Evolutionary conservation across 2,329 filamentous ascomycete genomes (phyloP), one percentile per base, ranked within the genome.

Genomic region (Colletotrichum cordylinicola): DNA sequence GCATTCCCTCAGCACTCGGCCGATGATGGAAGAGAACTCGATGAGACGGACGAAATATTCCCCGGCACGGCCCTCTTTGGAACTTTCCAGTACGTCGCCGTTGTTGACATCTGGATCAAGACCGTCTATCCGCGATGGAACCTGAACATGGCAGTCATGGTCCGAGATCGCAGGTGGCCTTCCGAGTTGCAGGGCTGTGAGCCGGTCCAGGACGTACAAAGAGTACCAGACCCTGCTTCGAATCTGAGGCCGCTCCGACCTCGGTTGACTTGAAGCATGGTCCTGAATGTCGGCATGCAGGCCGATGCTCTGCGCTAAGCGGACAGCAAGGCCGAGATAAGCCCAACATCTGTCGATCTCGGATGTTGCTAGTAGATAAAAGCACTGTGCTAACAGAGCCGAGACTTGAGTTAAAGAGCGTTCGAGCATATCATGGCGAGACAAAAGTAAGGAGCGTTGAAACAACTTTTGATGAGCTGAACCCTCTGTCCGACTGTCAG

Each of bases 71-170:
- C 55, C 55, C n/a, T 58, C 55, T 24, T 58, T 58, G 21, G 55
- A 29, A 58, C 0, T 18, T n/a, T 52, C 16, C 0, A 0, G 8
- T 16, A 2, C 55, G 8, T 58, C 24, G 0, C 9, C 0, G 0
- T 29, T 0, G 24, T 16, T 29, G 15, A 58, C 0, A 0, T 58
- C 55, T 6, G 55, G 21, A 29, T 58, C 24, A 0, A 58, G 27
- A 7, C 24, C 55, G 24, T 24, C 27, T 18, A 58, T 58, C 0
- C 27, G 55, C 0, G 21, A 27, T 29, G 55, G 55, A 29, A 58
- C 29, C 0, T 0, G 27, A 12, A 58, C 55, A 29, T 58, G 55
- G 24, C 55, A 58, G 55, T 58, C 55, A 0, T 58, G 55, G 0
- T 58, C 55, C 8, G 55, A 58, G 55, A 58, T 58, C 13, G 55